phyloP scores from a whole-genome alignment of 257 asterid genomes.

The Solanum habrochaites region DNA sequence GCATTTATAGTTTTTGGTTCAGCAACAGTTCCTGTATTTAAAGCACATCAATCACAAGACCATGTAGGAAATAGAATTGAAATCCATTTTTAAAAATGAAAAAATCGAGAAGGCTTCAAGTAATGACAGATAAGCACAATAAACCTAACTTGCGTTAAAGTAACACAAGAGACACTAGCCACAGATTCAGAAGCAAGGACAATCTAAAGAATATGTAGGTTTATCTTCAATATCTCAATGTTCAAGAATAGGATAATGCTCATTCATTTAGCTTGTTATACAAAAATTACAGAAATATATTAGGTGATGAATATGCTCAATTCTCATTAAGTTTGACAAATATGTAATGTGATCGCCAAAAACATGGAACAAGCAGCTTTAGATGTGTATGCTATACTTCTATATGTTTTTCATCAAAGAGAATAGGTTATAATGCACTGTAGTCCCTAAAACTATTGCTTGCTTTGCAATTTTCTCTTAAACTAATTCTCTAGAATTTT shows the following conservation, averaged over 20 bases:
- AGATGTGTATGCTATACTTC: not conserved
- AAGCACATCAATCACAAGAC: not conserved
- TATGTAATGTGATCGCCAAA: not conserved
- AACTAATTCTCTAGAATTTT: not conserved
- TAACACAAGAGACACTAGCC: not conserved
- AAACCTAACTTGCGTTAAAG: not conserved
- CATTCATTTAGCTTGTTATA: not conserved
- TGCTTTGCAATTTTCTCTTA: not conserved
- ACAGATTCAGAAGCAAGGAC: not conserved
- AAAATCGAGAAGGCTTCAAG: not conserved
- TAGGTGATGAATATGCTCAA: not conserved
- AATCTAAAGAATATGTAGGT: not conserved
- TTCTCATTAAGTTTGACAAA: not conserved
- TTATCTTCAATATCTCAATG: not conserved
- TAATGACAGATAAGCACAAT: not conserved
- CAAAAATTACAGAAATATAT: not conserved
- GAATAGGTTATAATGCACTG: not conserved
- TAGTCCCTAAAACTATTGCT: not conserved
- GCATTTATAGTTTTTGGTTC: conserved; percentile 65
- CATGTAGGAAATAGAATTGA: not conserved
- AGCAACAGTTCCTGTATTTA: conserved; percentile 58
- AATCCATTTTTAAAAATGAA: not conserved
- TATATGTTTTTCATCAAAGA: not conserved
- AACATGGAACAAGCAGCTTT: not conserved
- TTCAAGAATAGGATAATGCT: not conserved